Evolutionary conservation across 225 moss, liverwort and hornwort species (phyloP).

Genomic region (Antitrichia curtipendula): DNA sequence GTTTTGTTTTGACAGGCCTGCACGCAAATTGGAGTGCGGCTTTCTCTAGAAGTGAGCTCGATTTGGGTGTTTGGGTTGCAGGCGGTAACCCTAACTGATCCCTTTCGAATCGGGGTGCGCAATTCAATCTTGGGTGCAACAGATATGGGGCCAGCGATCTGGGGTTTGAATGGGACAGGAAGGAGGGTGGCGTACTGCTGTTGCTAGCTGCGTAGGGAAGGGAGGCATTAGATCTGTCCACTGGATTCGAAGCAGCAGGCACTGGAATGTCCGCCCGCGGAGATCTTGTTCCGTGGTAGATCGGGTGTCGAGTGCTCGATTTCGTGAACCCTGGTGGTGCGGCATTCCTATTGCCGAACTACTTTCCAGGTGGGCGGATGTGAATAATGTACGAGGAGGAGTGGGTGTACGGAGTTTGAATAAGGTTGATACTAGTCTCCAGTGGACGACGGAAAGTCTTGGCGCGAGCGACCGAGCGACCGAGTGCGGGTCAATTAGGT

Average conservation of each 20-base stretch:
- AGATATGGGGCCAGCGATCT: not conserved
- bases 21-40: not conserved
- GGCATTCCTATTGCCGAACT: not conserved
- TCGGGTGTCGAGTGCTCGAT: not conserved
- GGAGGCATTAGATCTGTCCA: not conserved
- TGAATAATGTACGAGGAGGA: not conserved
- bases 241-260: not conserved
- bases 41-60: not conserved
- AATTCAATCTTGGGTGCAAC: not conserved
- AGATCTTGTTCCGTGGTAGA: not conserved
- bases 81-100: not conserved
- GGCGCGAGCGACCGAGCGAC: not conserved
- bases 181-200: not conserved
- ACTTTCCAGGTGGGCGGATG: not conserved
- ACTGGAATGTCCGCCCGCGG: not conserved
- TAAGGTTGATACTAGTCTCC: not conserved
- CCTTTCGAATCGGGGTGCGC: not conserved
- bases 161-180: not conserved
- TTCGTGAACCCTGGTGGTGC: not conserved
- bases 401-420: not conserved
- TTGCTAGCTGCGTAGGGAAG: not conserved
- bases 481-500: not conserved
- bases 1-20: not conserved
- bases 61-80: not conserved
- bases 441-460: not conserved